A percentile compares a stretch with the other conserved stretches of the same genome.
Evolutionary conservation across 1,284 basidiomycete species (phyloP).

Genomic region (Ganoderma sinense): DNA sequence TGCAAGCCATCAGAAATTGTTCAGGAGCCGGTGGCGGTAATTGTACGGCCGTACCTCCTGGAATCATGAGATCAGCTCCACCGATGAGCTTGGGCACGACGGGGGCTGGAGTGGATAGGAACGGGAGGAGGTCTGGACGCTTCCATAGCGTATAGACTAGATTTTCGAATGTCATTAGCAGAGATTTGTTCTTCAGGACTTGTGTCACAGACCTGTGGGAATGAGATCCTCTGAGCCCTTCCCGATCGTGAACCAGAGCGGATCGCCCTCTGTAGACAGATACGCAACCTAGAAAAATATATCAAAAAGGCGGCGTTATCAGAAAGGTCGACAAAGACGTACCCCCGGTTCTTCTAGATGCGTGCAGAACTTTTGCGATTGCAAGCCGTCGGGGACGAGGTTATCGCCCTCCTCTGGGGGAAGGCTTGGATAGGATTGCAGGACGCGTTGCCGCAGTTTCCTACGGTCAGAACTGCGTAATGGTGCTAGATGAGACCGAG

Average conservation of each 20-base stretch:
- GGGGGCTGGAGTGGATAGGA: conserved; percentile 66
- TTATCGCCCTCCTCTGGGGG: conserved; percentile 62
- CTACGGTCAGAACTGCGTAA: conserved; percentile 74
- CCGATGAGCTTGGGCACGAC: conserved; percentile 72
- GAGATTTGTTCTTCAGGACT: too few species aligned
- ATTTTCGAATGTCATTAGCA: too few species aligned
- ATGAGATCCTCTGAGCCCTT: conserved; percentile 71
- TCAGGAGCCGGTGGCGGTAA: not conserved
- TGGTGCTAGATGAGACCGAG: conserved; percentile 52
- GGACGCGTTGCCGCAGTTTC: conserved; percentile 68
- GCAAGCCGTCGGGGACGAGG: conserved; percentile 75
- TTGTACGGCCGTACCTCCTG: conserved; percentile 63
- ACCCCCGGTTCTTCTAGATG: conserved; percentile 71
- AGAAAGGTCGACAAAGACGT: conserved; percentile 31
- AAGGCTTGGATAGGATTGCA: conserved; percentile 51
- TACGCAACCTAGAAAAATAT: conserved; percentile 59
- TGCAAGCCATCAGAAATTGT: not conserved
- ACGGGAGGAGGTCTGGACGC: conserved; percentile 65
- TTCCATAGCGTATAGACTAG: conserved; percentile 81
- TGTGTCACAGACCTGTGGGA: conserved; percentile 57
- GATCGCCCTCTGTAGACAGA: conserved; percentile 74
- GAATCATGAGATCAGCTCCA: conserved; percentile 84
- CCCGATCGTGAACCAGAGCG: conserved; percentile 84
- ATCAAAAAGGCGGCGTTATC: not conserved
- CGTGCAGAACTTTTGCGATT: conserved; percentile 69